Base-by-base conservation (phyloP, 2,329 filamentous ascomycete species). In the Fusarium buharicum region DNA sequence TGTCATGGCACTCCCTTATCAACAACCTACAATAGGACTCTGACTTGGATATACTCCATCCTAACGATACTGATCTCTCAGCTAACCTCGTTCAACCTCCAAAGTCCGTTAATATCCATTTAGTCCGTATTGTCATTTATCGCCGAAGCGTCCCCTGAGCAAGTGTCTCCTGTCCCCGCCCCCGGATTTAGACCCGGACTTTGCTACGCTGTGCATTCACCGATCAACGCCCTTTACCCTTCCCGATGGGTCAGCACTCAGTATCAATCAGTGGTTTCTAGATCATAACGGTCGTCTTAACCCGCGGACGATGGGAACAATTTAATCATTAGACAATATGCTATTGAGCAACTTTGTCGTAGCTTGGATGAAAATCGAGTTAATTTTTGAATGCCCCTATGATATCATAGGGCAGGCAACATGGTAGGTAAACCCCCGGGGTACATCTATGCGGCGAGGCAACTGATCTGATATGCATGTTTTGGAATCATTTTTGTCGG, bases 121-220 rank as follows among this genome's bases (percentile, higher is more conserved):
- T 6, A 40, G 20, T 59, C 39, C 33, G 54, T 24, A 59, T 55
- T 58, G 66, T 56, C 64, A 51, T 59, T 55, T 60, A 68, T 56
- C 64, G 41, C 57, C 62, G 64, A 68, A 48, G 44, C 43, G 16
- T 22, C 38, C 28, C 48, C 55, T 38, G 20, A 49, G 27, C 48
- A 17, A 27, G 31, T 48, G 30, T 27, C 22, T 47, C 37, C 20
- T 27, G 18, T 45, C 62, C 56, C 62, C 64, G 54, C 67, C 56
- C 40, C 65, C 65, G 63, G 63, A 67, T 59, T 70, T 70, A 70
- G 55, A 59, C 48, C 24, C 67, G 59, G 67, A 67, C 34, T 69
- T 70, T 59, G 50, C 37, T 48, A 56, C 50, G 22, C 49, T 41
- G 50, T 55, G 44, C 34, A 55, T 56, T 40, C 45, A 48, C 66